phyloP scores from a whole-genome alignment of 805 yeast species.

The Candida quercuum region DNA sequence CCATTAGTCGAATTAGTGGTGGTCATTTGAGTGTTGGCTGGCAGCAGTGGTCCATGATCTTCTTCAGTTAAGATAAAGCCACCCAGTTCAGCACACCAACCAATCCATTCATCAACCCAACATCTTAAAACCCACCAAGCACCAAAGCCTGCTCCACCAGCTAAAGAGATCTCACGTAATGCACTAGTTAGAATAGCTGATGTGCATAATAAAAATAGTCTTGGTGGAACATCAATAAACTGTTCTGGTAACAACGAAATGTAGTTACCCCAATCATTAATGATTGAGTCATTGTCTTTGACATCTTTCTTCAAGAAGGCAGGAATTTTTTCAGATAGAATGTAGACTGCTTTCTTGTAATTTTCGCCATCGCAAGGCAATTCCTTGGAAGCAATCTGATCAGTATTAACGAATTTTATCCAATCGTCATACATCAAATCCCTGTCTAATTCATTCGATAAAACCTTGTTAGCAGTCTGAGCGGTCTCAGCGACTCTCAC shows the following conservation, averaged over 20 bases:
- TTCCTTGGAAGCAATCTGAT: slow-evolving; percentile 41
- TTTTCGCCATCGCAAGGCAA: slow-evolving; percentile 41
- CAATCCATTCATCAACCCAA: slow-evolving; percentile 71
- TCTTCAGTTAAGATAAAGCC: slow-evolving; percentile 33
- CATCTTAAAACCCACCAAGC: slow-evolving; percentile 75
- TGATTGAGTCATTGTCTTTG: slow-evolving; percentile 10
- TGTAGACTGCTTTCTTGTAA: slow-evolving; percentile 25
- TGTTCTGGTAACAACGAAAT: slow-evolving; percentile 37
- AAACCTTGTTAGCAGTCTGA: slow-evolving; percentile 41
- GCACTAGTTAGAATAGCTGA: slow-evolving; percentile 53
- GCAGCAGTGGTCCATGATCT: background rate
- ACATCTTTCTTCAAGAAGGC: slow-evolving; percentile 22
- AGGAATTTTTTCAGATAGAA: slow-evolving; percentile 32
- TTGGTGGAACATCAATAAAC: slow-evolving; percentile 48
- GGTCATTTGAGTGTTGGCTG: background rate
- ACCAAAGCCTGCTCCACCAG: slow-evolving; percentile 55
- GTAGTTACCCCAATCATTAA: slow-evolving; percentile 28
- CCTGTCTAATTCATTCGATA: slow-evolving; percentile 37
- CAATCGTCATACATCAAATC: slow-evolving; percentile 54
- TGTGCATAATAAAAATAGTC: slow-evolving; percentile 47
- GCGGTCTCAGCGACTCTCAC: slow-evolving; percentile 51
- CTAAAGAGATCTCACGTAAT: slow-evolving; percentile 54
- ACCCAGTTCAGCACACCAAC: slow-evolving; percentile 61
- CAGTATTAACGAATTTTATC: slow-evolving; percentile 42
- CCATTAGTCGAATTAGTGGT: background rate